Conservation (phyloP, 78 protist species). For the slime mould (Dictyostelium discoideum) region DNA sequence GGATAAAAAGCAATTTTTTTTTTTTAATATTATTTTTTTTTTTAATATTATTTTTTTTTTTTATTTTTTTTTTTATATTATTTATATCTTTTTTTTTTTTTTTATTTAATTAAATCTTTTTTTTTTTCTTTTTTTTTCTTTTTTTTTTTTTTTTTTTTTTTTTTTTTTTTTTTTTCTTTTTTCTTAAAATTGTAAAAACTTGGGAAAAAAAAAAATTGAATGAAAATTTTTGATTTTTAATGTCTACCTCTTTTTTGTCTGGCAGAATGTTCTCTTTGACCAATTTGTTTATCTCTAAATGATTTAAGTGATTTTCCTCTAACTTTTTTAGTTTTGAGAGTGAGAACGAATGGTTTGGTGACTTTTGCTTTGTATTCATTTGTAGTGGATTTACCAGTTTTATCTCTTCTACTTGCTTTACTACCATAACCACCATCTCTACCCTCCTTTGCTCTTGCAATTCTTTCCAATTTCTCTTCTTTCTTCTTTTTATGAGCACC, state of each 20-base stretch:
- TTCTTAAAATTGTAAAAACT: no score
- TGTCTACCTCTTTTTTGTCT: slow-evolving; percentile 5
- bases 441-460: slow-evolving; percentile 26
- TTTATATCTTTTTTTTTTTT: no score
- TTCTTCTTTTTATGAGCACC: slow-evolving; percentile 50
- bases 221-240: not conserved
- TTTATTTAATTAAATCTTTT: no score
- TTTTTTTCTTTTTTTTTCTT: no score
- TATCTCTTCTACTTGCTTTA: slow-evolving; percentile 28
- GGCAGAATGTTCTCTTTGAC: not conserved
- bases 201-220: not conserved
- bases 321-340: slow-evolving; percentile 14
- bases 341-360: slow-evolving; percentile 37
- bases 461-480: slow-evolving; percentile 30
- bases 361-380: slow-evolving; percentile 53
- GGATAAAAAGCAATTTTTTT: no score
- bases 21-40: no score
- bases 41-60: no score
- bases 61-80: no score
- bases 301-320: slow-evolving; percentile 47
- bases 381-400: slow-evolving; percentile 44
- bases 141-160: no score
- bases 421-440: slow-evolving; percentile 65
- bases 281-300: slow-evolving; percentile 40
- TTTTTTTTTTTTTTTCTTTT: no score